phyloP scores from a whole-genome alignment of 108 stramenopile genomes.

The Skeletonema menzelii region DNA sequence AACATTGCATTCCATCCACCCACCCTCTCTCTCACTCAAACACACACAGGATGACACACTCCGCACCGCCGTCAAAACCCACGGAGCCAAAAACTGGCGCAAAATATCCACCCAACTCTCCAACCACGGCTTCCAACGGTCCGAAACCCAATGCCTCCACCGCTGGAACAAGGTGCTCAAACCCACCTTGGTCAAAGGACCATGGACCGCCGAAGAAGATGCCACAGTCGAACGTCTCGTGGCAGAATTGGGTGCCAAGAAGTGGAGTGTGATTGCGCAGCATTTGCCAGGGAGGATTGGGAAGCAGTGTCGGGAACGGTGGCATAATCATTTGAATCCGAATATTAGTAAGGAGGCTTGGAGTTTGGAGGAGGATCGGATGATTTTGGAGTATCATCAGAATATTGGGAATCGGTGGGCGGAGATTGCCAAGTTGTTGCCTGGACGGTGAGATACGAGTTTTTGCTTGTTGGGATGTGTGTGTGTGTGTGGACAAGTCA shows the following conservation, averaged over 20 bases:
- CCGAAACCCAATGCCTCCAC: conserved; percentile 77
- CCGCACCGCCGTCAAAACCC: conserved; percentile 57
- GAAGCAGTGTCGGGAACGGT: conserved; percentile 97
- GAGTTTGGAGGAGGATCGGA: conserved; percentile 89
- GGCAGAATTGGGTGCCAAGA: conserved; percentile 61
- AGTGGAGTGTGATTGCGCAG: conserved; percentile 88
- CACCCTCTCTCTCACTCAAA: not conserved
- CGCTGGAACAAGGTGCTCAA: conserved; percentile 78
- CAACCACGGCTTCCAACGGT: conserved; percentile 19
- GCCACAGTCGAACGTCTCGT: conserved; percentile 73
- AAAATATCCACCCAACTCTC: conserved; percentile 54
- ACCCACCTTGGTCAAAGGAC: conserved; percentile 74
- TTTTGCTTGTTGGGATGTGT: not conserved
- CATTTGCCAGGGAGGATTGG: conserved; percentile 91
- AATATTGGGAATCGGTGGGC: conserved; percentile 83
- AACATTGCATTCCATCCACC: not conserved
- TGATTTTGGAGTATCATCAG: conserved; percentile 66
- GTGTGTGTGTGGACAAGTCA: not conserved
- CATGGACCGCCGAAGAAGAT: conserved; percentile 95
- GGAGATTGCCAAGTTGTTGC: conserved; percentile 85
- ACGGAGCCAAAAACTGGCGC: conserved; percentile 80
- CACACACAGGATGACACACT: conserved; percentile 59
- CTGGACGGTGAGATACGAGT: conserved; percentile 73
- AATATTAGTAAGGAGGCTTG: conserved; percentile 90
- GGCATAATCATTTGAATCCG: conserved; percentile 96